Percentiles rank a stretch among this genome's conserved stretches.
These are phyloP conservation scores for Colletotrichum abscissum DNA, from an alignment of 2,329 filamentous ascomycete genomes.

Conservation along the genomic window DNA sequence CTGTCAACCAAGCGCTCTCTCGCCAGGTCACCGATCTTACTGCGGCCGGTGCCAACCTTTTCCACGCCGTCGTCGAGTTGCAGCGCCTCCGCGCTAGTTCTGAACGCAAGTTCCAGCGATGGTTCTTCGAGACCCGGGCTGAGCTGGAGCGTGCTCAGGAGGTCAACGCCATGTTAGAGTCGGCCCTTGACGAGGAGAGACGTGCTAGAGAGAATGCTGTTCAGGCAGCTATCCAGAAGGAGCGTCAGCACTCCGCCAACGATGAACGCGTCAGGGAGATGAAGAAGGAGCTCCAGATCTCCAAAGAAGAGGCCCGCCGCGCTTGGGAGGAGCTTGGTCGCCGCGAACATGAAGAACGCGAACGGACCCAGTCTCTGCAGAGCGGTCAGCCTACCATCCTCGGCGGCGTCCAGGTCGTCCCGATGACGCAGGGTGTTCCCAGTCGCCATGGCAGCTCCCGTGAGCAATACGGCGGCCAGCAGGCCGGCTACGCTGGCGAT, in stretches of 20 bases:
- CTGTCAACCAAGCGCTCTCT: slow-evolving; percentile 87
- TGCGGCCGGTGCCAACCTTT: slow-evolving; percentile 94
- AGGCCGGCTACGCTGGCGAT: slow-evolving; percentile 47
- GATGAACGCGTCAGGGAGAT: slow-evolving; percentile 89
- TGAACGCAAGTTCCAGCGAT: slow-evolving; percentile 96
- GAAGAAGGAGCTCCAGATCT: slow-evolving; percentile 92
- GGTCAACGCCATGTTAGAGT: slow-evolving; percentile 82
- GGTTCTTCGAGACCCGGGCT: slow-evolving; percentile 95
- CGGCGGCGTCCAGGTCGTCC: slow-evolving; percentile 93
- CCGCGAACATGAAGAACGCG: slow-evolving; percentile 91
- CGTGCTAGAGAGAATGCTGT: slow-evolving; percentile 75
- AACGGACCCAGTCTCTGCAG: slow-evolving; percentile 85
- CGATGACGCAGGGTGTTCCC: slow-evolving; percentile 81
- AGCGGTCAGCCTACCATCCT: slow-evolving; percentile 90
- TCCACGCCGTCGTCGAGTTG: slow-evolving; percentile 96
- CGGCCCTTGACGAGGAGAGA: slow-evolving; percentile 79
- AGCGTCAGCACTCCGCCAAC: slow-evolving; percentile 75
- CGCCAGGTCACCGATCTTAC: slow-evolving; percentile 98
- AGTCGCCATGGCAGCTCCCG: slow-evolving; percentile 63
- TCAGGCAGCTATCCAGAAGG: slow-evolving; percentile 72
- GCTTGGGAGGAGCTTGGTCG: slow-evolving; percentile 98
- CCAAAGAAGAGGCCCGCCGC: slow-evolving; percentile 92
- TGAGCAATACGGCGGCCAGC: slow-evolving; percentile 47
- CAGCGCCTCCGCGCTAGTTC: slow-evolving; percentile 94
- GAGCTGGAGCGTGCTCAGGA: slow-evolving; percentile 90